These are phyloP conservation scores for Cladosporium oxysporum DNA, from an alignment of 2,329 filamentous ascomycete genomes.

Conservation along the genomic window DNA sequence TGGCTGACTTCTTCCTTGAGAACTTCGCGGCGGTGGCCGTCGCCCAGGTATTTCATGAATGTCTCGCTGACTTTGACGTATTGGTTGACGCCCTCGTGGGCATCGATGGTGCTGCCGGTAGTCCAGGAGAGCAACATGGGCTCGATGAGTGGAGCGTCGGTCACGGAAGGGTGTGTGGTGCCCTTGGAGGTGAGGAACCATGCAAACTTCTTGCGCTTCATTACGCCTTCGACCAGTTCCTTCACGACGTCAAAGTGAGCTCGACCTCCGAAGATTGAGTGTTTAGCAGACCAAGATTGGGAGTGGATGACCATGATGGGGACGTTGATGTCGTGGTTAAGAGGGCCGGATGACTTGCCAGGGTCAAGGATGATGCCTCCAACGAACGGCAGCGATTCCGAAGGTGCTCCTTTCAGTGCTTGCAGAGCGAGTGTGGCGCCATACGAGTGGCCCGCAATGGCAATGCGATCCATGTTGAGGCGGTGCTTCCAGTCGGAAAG, in stretches of 20 bases:
- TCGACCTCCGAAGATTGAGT: constrained; percentile 61
- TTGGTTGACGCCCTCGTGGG: constrained; percentile 57
- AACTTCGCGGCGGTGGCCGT: constrained; percentile 49
- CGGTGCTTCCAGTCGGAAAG: constrained; percentile 55
- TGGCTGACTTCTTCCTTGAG: constrained; percentile 53
- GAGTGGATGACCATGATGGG: constrained; percentile 65
- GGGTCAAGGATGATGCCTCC: constrained; percentile 66
- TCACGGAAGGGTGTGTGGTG: constrained; percentile 61
- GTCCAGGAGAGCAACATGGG: constrained; percentile 62
- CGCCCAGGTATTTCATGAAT: constrained; percentile 55
- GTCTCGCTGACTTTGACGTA: constrained; percentile 62
- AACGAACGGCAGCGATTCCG: constrained; percentile 49
- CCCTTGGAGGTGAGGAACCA: constrained; percentile 49
- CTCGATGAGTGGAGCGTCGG: constrained; percentile 66
- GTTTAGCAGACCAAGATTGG: constrained; percentile 62
- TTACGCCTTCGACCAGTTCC: constrained; percentile 53
- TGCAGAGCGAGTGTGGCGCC: constrained; percentile 66
- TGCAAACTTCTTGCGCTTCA: constrained; percentile 42
- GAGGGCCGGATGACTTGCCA: constrained; percentile 62
- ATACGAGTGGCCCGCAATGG: constrained; percentile 65
- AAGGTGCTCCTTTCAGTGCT: constrained; percentile 55
- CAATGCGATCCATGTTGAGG: constrained; percentile 57
- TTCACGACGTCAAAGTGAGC: constrained; percentile 66
- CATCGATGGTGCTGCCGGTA: constrained; percentile 62
- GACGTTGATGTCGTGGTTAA: constrained; percentile 61